Percentiles rank a stretch among this genome's conserved stretches.
Conservation (phyloP, 2,329 filamentous ascomycete species). For the Colletotrichum sojae region DNA sequence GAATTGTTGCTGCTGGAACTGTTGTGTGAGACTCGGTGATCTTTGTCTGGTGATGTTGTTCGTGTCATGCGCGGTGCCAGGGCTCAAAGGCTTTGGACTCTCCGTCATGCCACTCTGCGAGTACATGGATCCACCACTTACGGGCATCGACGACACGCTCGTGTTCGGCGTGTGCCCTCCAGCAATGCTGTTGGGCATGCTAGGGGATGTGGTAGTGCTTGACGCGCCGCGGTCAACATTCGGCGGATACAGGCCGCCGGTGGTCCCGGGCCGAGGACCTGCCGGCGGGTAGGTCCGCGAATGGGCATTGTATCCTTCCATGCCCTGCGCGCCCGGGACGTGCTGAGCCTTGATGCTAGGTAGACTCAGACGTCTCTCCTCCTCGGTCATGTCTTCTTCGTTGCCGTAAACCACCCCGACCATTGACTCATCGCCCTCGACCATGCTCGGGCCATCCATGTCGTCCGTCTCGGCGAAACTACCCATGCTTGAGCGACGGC, state of each 20-base stretch:
- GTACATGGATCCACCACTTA: slow-evolving; percentile 72
- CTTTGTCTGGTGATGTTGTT: slow-evolving; percentile 67
- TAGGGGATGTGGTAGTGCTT: slow-evolving; percentile 69
- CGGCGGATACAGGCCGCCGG: slow-evolving; percentile 73
- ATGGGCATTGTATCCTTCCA: slow-evolving; percentile 70
- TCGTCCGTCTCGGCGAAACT: slow-evolving; percentile 87
- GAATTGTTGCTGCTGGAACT: slow-evolving; percentile 76
- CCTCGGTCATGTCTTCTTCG: slow-evolving; percentile 73
- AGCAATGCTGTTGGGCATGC: slow-evolving; percentile 58
- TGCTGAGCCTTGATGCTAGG: slow-evolving; percentile 83
- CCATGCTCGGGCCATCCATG: slow-evolving; percentile 66
- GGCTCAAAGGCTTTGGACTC: slow-evolving; percentile 87
- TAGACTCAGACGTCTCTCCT: slow-evolving; percentile 77
- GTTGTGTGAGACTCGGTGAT: slow-evolving; percentile 76
- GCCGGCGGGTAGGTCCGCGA: slow-evolving; percentile 86
- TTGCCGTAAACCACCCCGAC: slow-evolving; percentile 60
- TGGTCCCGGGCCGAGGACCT: slow-evolving; percentile 63
- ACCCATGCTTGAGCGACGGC: slow-evolving; percentile 87
- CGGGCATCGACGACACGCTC: slow-evolving; percentile 64
- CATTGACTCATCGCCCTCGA: slow-evolving; percentile 67
- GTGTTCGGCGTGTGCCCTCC: slow-evolving; percentile 63
- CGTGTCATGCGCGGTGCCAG: slow-evolving; percentile 68
- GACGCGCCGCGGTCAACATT: slow-evolving; percentile 69
- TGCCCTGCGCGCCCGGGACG: slow-evolving; percentile 65
- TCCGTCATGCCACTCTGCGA: slow-evolving; percentile 83